Percentiles rank a stretch among this genome's conserved stretches.
Evolutionary conservation across 805 yeast genomes (phyloP).

Genomic region (Metschnikowia amazonensis): DNA sequence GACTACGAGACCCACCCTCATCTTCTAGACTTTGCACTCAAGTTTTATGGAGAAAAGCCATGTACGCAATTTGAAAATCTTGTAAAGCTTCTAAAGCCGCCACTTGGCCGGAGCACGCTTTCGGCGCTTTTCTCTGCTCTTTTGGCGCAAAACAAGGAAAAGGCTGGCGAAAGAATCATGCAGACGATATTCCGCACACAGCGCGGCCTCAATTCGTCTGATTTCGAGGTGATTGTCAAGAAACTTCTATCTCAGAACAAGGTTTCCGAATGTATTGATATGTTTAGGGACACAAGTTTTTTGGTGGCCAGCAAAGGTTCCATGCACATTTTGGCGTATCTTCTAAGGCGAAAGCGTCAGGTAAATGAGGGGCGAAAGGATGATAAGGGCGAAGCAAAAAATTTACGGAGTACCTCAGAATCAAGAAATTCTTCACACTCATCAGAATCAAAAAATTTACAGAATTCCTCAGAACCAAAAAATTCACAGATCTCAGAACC

Average conservation of each 20-base stretch:
- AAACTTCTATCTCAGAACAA: constrained; percentile 26
- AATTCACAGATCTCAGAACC: no score
- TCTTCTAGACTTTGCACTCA: constrained; percentile 16
- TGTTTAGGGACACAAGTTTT: constrained; percentile 21
- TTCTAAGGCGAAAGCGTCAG: not conserved
- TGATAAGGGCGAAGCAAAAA: not conserved
- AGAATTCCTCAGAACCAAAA: no score
- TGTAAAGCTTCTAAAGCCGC: constrained; percentile 24
- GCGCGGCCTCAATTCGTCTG: constrained; percentile 25
- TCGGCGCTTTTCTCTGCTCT: constrained; percentile 32
- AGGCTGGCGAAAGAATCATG: constrained; percentile 28
- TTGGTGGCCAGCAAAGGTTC: constrained; percentile 25
- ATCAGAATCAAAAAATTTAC: no score
- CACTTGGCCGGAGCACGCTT: constrained; percentile 31
- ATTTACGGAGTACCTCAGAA: no score
- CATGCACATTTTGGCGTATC: constrained; percentile 9
- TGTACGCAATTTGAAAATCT: constrained; percentile 16
- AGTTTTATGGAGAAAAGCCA: constrained; percentile 18
- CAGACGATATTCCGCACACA: constrained; percentile 27
- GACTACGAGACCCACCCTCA: constrained; percentile 5
- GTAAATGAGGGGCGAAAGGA: not conserved
- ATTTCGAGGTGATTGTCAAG: constrained; percentile 25
- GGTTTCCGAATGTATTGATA: constrained; percentile 22
- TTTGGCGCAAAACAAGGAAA: constrained; percentile 24
- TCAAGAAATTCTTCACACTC: no score